phyloP scores from a whole-genome alignment of 1,284 basidiomycete species.

The Lentinula novae-zelandiae region DNA sequence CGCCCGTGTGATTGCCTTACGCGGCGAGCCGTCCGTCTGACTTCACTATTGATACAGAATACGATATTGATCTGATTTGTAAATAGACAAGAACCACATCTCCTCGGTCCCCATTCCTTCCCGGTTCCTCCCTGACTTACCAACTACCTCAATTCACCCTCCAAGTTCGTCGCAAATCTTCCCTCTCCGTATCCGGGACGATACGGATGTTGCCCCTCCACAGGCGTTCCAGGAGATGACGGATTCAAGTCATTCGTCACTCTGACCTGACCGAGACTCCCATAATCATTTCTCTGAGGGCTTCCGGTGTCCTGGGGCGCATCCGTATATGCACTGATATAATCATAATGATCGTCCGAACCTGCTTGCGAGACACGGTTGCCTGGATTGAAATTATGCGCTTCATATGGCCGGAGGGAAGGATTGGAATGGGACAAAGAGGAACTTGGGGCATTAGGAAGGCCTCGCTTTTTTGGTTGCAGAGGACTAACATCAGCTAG shows the following conservation, averaged over 20 bases:
- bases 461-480: constrained; percentile 42
- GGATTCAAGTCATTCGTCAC: constrained; percentile 17
- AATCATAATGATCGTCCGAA: constrained; percentile 53
- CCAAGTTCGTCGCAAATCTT: constrained; percentile 38
- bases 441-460: constrained; percentile 22
- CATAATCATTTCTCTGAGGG: constrained; percentile 17
- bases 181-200: constrained; percentile 30
- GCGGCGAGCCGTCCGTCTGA: not conserved
- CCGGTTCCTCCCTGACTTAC: no score
- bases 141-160: constrained; percentile 18
- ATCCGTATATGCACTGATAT: constrained; percentile 50
- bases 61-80: no score
- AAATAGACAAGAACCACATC: no score
- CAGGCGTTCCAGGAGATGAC: constrained; percentile 17
- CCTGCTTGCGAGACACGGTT: constrained; percentile 10
- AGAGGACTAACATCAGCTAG: constrained; percentile 44
- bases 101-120: no score
- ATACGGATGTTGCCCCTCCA: not conserved
- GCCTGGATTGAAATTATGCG: not conserved
- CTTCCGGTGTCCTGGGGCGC: constrained; percentile 16
- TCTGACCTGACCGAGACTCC: constrained; percentile 22
- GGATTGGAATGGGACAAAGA: not conserved
- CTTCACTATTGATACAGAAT: no score
- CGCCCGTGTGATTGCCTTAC: not conserved
- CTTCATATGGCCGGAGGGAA: not conserved